Conservation (phyloP, 2,329 filamentous ascomycete species). For the Phialophora chinensis region DNA sequence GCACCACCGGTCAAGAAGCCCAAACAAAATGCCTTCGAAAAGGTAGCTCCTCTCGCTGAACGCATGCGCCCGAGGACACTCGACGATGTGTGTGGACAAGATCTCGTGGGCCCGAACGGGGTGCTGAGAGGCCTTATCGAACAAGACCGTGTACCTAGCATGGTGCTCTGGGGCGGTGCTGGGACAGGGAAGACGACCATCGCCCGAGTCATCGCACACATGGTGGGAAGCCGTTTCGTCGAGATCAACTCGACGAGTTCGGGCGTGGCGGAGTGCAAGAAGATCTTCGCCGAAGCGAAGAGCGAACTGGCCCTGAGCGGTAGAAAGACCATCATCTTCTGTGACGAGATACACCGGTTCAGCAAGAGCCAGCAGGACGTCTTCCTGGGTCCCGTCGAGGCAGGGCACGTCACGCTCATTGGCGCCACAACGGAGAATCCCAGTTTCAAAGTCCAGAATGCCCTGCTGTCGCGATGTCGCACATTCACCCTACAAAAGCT, state of each 20-base stretch:
- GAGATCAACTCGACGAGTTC: constrained; percentile 94
- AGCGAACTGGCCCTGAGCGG: constrained; percentile 82
- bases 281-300: constrained; percentile 82
- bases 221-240: constrained; percentile 83
- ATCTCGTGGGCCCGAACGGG: constrained; percentile 83
- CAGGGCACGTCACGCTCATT: constrained; percentile 86
- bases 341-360: constrained; percentile 95
- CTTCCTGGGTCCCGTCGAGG: constrained; percentile 89
- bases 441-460: constrained; percentile 87
- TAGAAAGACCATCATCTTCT: constrained; percentile 93
- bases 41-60: constrained; percentile 84
- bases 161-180: constrained; percentile 78
- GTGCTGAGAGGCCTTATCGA: constrained; percentile 86
- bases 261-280: constrained; percentile 89
- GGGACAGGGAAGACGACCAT: constrained; percentile 69
- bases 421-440: constrained; percentile 98
- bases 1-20: constrained; percentile 63
- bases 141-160: constrained; percentile 82
- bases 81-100: constrained; percentile 88
- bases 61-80: constrained; percentile 86
- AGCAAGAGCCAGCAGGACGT: constrained; percentile 93
- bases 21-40: constrained; percentile 65
- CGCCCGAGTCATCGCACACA: constrained; percentile 83
- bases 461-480: constrained; percentile 84
- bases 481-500: constrained; percentile 86